A percentile compares a stretch with the other conserved stretches of the same genome.
Evolutionary conservation across 129 eudicot species (phyloP).

Genomic region (Kitagawia praeruptora): DNA sequence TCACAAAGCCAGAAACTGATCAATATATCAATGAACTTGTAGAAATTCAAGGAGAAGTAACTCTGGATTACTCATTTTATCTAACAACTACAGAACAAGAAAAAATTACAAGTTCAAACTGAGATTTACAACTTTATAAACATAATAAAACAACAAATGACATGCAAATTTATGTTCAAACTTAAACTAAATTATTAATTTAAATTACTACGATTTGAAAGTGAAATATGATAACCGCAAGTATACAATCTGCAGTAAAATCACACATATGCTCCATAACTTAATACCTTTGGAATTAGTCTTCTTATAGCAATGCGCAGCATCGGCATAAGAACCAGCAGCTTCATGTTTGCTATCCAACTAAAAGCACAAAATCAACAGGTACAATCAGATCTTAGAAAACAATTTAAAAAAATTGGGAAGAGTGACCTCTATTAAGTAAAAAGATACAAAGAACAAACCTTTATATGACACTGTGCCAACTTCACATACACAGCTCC

Average conservation of each 20-base stretch:
- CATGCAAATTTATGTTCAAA: not conserved
- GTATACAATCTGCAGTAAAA: not conserved
- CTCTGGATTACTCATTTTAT: not conserved
- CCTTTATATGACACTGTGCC: constrained; percentile 83
- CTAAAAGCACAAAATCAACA: constrained; percentile 27
- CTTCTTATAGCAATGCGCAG: constrained; percentile 77
- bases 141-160: not conserved
- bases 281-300: constrained; percentile 51
- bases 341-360: constrained; percentile 95
- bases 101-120: not conserved
- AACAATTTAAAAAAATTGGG: not conserved
- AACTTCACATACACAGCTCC: constrained; percentile 74
- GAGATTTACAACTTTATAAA: not conserved
- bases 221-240: not conserved
- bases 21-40: not conserved
- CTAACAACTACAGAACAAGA: not conserved
- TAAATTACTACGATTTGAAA: not conserved
- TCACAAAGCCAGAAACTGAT: not conserved
- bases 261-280: not conserved
- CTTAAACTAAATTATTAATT: not conserved
- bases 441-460: constrained; percentile 14
- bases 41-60: not conserved
- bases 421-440: not conserved
- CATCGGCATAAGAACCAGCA: constrained; percentile 81
- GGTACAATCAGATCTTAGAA: constrained; percentile 5